Base-by-base conservation (phyloP, 139 green algal species). In the Yamagishiella unicocca region DNA sequence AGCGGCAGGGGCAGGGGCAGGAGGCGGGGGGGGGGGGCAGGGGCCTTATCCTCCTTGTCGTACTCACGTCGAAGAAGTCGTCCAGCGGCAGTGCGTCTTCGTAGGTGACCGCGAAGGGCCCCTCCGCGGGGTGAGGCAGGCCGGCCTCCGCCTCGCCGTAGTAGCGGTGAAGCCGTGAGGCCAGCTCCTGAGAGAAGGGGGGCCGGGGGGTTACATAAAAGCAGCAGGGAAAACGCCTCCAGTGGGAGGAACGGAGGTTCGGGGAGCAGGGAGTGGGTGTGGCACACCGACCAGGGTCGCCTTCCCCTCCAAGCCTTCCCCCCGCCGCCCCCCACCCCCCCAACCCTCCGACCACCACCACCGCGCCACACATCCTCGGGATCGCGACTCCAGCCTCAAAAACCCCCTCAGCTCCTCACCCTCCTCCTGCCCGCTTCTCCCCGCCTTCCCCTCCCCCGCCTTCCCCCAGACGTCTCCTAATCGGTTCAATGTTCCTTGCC, bases 61-160 rank as follows among this genome's bases (percentile, higher is more conserved):
- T 25, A 42, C 74, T 33, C 79, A 93, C 85, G 64, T 89, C 89
- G 87, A 89, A 89, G 37, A 92, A 89, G 85, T 92, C 91, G 45
- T 94, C 84, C 81, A 96, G 84, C 12, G 94, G 93, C 58, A 96
- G 89, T 1, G 91, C 37, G 71, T 95, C 94, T 33, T 94, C 82
- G 83, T 90, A 92, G 5, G 71, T 80, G 7, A 95, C 73, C 2
- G 25, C 37, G 67, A 95, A 90, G 31, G 88, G 88, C 2, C 91
- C 90, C 64, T 88, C 83, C 2, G 75, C 2, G 0, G 89, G 70
- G 37, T 33, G n/a, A 27, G 62, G 35, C 70, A 82, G 79, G n/a
- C 78, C 77, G 21, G 68, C 87, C 37, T 92, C 90, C 1, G 86
- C 87, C 19, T 77, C 87, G 10, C 70, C 55, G 82, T 91, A 96